phyloP scores from a whole-genome alignment of 2,329 filamentous ascomycete genomes.

The Clarireedia homoeocarpa region DNA sequence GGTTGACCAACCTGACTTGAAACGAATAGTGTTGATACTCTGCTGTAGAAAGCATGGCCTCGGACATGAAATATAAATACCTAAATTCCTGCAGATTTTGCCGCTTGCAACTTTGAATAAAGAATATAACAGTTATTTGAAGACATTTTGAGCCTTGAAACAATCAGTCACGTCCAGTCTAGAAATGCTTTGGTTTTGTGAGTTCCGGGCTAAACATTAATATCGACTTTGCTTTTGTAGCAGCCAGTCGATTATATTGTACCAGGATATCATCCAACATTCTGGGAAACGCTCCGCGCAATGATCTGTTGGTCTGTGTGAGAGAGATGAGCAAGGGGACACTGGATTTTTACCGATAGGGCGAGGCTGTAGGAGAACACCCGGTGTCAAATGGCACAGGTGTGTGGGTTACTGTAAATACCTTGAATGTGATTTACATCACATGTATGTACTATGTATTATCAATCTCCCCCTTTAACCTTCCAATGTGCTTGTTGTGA shows the following conservation, averaged over 20 bases:
- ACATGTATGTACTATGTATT: too few species aligned
- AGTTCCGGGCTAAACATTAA: background rate
- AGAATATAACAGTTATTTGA: background rate
- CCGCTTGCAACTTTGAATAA: background rate
- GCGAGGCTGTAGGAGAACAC: background rate
- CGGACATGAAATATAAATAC: background rate
- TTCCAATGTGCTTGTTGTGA: background rate
- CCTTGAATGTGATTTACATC: background rate
- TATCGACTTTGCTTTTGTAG: background rate
- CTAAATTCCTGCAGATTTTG: background rate
- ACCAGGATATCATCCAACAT: background rate
- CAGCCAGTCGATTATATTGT: background rate
- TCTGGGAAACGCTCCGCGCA: background rate
- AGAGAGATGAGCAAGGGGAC: background rate
- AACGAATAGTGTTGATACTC: background rate
- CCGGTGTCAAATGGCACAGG: background rate
- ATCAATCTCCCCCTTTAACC: too few species aligned
- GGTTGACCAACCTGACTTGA: background rate
- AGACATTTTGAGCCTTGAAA: background rate
- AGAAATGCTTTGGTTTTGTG: background rate
- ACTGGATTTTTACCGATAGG: slow-evolving; percentile 1
- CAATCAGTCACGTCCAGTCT: background rate
- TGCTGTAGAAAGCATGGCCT: background rate
- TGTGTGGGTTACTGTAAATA: background rate
- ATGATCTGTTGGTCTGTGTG: slow-evolving; percentile 5